Conservation (phyloP, 148 eudicot species). For the Rhododendron simsii region DNA sequence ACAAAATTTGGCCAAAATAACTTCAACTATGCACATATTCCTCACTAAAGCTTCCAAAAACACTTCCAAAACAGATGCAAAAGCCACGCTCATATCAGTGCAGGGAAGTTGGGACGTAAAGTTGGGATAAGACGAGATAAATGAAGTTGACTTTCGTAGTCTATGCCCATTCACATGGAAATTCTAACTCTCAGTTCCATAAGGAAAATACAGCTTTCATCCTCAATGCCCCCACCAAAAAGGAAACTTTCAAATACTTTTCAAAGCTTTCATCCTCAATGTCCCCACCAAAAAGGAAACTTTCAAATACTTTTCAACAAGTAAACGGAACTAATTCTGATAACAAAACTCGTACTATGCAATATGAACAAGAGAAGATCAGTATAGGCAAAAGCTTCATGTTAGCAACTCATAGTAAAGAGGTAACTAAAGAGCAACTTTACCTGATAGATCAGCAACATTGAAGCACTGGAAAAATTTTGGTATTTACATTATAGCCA, state of each 20-base stretch:
- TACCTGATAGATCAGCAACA: constrained; percentile 10
- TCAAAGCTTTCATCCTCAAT: too few relatives aligned
- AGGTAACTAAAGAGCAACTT: not conserved
- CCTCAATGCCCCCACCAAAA: not conserved
- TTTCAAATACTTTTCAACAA: not conserved
- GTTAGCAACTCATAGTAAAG: not conserved
- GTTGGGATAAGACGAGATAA: not conserved
- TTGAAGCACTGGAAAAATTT: not conserved
- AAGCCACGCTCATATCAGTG: not conserved
- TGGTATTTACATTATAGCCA: constrained; percentile 17
- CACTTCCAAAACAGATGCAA: not conserved
- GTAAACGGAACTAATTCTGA: not conserved
- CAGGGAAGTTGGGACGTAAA: not conserved
- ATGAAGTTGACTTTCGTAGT: not conserved
- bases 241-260: not conserved
- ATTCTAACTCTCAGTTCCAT: not conserved
- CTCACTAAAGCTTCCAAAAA: not conserved
- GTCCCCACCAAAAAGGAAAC: not conserved
- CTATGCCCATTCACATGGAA: not conserved
- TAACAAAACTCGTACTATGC: not conserved
- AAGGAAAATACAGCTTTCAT: not conserved
- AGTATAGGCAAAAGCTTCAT: not conserved
- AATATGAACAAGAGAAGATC: not conserved
- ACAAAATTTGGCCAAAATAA: not conserved
- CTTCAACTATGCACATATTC: not conserved